These are phyloP conservation scores for Salvia hispanica DNA, from an alignment of 257 asterid species.

Conservation along the genomic window DNA sequence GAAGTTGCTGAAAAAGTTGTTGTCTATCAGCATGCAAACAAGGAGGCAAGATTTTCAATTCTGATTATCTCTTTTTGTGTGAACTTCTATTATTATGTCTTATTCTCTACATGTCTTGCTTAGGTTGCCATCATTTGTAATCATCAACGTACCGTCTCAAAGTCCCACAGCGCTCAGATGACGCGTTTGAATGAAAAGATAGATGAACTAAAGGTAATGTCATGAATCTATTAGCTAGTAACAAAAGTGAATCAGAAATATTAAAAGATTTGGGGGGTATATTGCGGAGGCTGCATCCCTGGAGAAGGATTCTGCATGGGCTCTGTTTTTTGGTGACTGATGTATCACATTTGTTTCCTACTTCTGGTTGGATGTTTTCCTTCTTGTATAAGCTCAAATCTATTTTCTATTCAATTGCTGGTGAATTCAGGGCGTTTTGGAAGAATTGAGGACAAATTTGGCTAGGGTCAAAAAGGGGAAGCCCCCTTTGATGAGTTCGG, in stretches of 20 bases:
- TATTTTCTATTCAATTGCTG: conserved; percentile 1
- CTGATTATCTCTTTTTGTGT: conserved; percentile 2
- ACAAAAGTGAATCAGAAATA: no score
- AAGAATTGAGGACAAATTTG: conserved; percentile 68
- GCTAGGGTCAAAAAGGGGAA: conserved; percentile 85
- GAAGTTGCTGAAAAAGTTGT: conserved; percentile 66
- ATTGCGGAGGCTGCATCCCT: no score
- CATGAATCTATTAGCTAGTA: not conserved
- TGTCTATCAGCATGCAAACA: conserved; percentile 80
- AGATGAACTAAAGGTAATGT: conserved; percentile 76
- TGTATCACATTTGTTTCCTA: no score
- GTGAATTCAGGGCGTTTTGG: conserved; percentile 52
- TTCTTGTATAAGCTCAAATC: not conserved
- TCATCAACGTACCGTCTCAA: conserved; percentile 91
- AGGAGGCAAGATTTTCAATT: conserved; percentile 62
- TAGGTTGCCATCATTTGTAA: conserved; percentile 99
- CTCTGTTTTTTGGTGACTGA: no score
- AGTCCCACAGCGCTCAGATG: conserved; percentile 87
- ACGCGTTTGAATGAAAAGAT: conserved; percentile 75
- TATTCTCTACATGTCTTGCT: conserved; percentile 28
- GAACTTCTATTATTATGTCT: not conserved
- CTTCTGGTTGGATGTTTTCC: no score
- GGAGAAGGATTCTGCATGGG: no score
- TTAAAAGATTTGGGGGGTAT: no score
- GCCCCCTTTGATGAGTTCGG: conserved; percentile 70